phyloP scores from a whole-genome alignment of 2,329 filamentous ascomycete species.

The Penicillium freii region DNA sequence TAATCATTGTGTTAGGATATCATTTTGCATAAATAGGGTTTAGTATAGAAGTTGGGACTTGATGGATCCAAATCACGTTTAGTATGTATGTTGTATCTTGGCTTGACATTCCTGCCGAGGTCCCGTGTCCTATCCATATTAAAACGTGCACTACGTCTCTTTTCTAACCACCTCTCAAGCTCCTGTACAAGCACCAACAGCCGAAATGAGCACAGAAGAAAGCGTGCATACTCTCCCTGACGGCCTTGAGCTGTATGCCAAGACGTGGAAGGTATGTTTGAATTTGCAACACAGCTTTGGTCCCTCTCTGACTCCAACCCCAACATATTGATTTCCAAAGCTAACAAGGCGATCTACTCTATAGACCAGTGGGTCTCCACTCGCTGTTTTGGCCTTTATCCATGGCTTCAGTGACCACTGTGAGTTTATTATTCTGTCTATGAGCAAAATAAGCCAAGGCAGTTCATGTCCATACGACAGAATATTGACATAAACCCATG shows the following conservation, averaged over 20 bases:
- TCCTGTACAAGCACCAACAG: background rate
- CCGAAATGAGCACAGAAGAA: conserved; percentile 47
- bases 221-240: conserved; percentile 53
- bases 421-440: conserved; percentile 24
- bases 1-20: background rate
- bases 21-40: background rate
- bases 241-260: conserved; percentile 57
- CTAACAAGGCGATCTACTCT: background rate
- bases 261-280: conserved; percentile 58
- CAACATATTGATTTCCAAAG: background rate
- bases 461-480: background rate
- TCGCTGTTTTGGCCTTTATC: conserved; percentile 75
- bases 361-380: conserved; percentile 34
- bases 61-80: background rate
- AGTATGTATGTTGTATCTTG: background rate
- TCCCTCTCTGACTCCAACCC: background rate
- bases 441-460: background rate
- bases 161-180: background rate
- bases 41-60: background rate
- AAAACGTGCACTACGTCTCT: background rate
- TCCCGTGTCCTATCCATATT: background rate
- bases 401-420: conserved; percentile 88
- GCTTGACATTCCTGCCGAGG: background rate
- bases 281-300: background rate
- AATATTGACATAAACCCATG: background rate